phyloP scores from a whole-genome alignment of 495 filamentous ascomycete genomes.

The Astrocystis sublimbata region DNA sequence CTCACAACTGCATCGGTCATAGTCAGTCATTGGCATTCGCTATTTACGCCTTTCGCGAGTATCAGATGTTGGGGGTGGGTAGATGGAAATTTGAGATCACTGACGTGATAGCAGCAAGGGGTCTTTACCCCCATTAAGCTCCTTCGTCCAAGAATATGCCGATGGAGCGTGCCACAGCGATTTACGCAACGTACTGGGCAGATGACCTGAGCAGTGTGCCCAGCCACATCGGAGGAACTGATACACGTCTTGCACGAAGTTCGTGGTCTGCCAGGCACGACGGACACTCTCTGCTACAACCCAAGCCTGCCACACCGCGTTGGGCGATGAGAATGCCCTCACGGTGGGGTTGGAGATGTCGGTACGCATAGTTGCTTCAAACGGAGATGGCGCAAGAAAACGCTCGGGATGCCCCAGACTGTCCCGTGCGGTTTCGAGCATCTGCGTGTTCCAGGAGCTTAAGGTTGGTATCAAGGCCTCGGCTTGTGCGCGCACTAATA shows the following conservation, averaged over 20 bases:
- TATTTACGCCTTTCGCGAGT: no score
- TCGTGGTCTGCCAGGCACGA: constrained; percentile 32
- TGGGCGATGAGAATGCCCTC: background rate
- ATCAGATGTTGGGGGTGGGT: no score
- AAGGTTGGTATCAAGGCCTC: constrained; percentile 49
- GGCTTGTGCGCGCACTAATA: constrained; percentile 39
- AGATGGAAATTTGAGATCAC: background rate
- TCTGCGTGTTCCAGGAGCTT: constrained; percentile 40
- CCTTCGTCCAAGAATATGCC: constrained; percentile 28
- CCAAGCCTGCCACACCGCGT: constrained; percentile 40
- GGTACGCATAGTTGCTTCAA: background rate
- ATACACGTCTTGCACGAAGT: constrained; percentile 29
- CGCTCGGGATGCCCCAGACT: constrained; percentile 25
- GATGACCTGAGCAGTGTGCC: constrained; percentile 32
- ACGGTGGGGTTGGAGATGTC: background rate
- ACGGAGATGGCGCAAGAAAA: constrained; percentile 16
- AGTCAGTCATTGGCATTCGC: background rate
- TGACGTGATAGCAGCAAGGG: constrained; percentile 1
- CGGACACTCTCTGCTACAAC: constrained; percentile 40
- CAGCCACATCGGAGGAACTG: constrained; percentile 35
- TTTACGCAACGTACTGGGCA: constrained; percentile 30
- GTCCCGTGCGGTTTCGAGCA: constrained; percentile 33
- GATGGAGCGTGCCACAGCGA: constrained; percentile 41
- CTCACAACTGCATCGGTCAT: background rate
- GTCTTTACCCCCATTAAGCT: background rate